A percentile compares a stretch with the other conserved stretches of the same genome.
Conservation (phyloP, 2,329 filamentous ascomycete genomes). For the Colletotrichum simmondsii region DNA sequence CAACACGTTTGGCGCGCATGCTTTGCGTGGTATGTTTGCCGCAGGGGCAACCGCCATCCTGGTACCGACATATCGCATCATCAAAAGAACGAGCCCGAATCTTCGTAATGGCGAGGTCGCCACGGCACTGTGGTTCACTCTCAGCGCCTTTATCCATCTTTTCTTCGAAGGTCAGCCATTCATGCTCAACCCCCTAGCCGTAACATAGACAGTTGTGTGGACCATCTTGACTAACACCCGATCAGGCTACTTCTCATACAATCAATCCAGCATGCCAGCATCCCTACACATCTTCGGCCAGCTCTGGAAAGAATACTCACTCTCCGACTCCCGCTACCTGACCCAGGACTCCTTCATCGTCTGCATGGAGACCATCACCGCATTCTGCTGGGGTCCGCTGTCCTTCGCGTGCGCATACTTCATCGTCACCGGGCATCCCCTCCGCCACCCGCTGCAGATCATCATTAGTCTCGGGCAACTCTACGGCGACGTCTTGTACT, state of each 20-base stretch:
- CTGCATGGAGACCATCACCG: constrained; percentile 66
- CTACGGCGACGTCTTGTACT: constrained; percentile 66
- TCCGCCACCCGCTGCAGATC: constrained; percentile 60
- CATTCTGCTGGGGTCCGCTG: constrained; percentile 63
- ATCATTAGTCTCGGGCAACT: constrained; percentile 59
- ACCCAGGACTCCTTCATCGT: constrained; percentile 63
- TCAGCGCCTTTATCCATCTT: constrained; percentile 68
- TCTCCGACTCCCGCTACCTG: constrained; percentile 67
- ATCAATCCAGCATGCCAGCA: constrained; percentile 53
- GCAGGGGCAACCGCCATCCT: constrained; percentile 68
- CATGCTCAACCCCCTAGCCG: too few relatives aligned
- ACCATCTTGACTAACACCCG: constrained; percentile 15
- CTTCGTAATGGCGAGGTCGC: constrained; percentile 65
- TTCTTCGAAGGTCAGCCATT: constrained; percentile 51
- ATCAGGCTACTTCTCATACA: constrained; percentile 60
- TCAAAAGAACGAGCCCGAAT: constrained; percentile 62
- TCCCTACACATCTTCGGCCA: constrained; percentile 59
- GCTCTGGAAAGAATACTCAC: constrained; percentile 68
- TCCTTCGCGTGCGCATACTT: constrained; percentile 58
- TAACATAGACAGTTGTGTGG: too few relatives aligned
- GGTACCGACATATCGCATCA: constrained; percentile 61
- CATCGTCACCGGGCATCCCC: constrained; percentile 55
- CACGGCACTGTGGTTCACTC: constrained; percentile 79
- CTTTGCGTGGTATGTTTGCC: constrained; percentile 70
- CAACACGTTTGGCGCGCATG: constrained; percentile 70